Evolutionary conservation across 2,329 filamentous ascomycete genomes (phyloP).

Genomic region (Trichoderma oligosporum): DNA sequence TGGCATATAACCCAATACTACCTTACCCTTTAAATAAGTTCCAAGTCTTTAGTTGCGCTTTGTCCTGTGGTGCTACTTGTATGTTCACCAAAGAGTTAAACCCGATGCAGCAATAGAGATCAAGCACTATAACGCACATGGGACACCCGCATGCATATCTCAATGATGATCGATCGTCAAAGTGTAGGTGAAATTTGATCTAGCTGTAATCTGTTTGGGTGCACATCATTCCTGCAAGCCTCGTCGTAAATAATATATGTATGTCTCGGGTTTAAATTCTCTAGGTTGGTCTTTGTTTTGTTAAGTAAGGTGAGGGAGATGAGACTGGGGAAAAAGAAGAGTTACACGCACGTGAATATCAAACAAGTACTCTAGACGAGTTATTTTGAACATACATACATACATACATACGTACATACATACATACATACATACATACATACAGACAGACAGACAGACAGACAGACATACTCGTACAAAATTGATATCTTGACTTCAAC

Average conservation of each 20-base stretch:
- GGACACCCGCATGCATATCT: conserved; percentile 17
- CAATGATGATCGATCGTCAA: conserved; percentile 13
- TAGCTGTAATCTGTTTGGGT: conserved; percentile 11
- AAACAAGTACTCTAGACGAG: too few species aligned
- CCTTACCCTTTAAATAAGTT: not conserved
- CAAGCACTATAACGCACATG: conserved; percentile 14
- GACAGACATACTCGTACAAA: too few species aligned
- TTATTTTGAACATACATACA: too few species aligned
- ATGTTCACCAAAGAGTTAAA: conserved; percentile 11
- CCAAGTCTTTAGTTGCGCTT: conserved; percentile 6
- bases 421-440: too few species aligned
- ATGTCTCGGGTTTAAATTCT: conserved; percentile 1
- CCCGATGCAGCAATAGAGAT: conserved; percentile 10
- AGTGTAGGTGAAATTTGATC: conserved; percentile 12
- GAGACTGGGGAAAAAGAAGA: conserved; percentile 11
- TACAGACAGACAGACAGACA: too few species aligned
- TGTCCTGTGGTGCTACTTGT: too few species aligned
- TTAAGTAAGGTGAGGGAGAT: not conserved
- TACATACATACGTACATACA: too few species aligned
- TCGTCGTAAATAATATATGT: not conserved
- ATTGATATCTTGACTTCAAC: not conserved
- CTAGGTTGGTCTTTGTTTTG: not conserved
- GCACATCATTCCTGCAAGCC: conserved; percentile 14
- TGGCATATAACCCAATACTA: conserved; percentile 3
- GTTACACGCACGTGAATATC: too few species aligned